These are phyloP conservation scores for Paecilomyces variotii DNA, from an alignment of 2,329 filamentous ascomycete species.

Conservation along the genomic window DNA sequence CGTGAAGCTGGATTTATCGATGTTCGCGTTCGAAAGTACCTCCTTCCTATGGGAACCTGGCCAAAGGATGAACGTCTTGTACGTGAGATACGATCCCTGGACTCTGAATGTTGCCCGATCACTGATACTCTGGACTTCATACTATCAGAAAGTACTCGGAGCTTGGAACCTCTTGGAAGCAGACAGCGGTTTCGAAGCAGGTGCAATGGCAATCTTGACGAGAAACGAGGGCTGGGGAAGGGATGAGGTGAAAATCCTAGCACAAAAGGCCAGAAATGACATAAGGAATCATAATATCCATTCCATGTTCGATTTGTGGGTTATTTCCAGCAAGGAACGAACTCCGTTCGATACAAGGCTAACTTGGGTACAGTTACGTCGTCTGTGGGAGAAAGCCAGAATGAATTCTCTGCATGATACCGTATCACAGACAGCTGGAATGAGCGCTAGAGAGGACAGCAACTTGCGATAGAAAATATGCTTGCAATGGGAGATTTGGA, in stretches of 20 bases:
- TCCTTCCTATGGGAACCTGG: constrained; percentile 18
- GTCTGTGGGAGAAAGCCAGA: constrained; percentile 5
- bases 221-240: constrained; percentile 11
- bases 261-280: constrained; percentile 23
- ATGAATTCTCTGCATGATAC: neutral
- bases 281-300: constrained; percentile 22
- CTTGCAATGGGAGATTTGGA: no score
- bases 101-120: neutral
- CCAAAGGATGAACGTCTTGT: neutral
- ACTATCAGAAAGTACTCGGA: constrained; percentile 12
- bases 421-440: neutral
- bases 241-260: constrained; percentile 21
- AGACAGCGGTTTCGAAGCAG: constrained; percentile 15
- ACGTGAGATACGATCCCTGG: neutral
- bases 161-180: constrained; percentile 18
- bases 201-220: constrained; percentile 14
- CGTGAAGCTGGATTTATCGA: constrained; percentile 15
- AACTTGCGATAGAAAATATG: no score
- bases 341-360: neutral
- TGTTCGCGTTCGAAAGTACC: constrained; percentile 8
- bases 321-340: neutral
- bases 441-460: no score
- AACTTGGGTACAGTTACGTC: neutral
- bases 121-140: neutral
- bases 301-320: constrained; percentile 13